Conservation (phyloP, 2,329 filamentous ascomycete species). For the Ilyonectria sp. region DNA sequence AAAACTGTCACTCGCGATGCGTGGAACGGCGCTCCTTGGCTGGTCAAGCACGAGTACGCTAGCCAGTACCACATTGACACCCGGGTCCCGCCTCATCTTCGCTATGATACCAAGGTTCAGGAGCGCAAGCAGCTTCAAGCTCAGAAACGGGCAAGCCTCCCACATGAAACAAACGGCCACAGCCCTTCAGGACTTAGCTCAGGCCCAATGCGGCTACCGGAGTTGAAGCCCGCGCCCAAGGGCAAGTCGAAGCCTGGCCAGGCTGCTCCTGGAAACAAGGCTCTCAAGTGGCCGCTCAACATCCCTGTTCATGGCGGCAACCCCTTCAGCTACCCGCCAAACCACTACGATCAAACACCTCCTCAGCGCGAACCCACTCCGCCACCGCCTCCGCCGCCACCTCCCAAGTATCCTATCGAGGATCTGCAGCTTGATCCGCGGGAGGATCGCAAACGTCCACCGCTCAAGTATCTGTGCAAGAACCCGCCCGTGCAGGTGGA, state of each 20-base stretch:
- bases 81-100: conserved; percentile 86
- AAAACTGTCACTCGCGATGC: conserved; percentile 92
- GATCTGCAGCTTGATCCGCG: conserved; percentile 86
- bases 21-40: conserved; percentile 97
- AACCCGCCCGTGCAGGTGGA: conserved; percentile 70
- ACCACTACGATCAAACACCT: conserved; percentile 56
- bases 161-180: conserved; percentile 61
- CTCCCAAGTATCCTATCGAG: conserved; percentile 95
- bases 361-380: conserved; percentile 58
- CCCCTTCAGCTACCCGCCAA: conserved; percentile 62
- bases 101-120: conserved; percentile 83
- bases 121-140: conserved; percentile 82
- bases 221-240: conserved; percentile 82
- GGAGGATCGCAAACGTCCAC: conserved; percentile 77
- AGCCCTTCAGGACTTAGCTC: conserved; percentile 51
- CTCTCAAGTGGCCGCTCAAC: conserved; percentile 56
- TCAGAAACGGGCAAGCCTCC: conserved; percentile 71
- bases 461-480: conserved; percentile 82
- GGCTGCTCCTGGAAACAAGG: conserved; percentile 57
- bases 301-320: conserved; percentile 57
- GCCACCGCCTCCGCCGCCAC: conserved; percentile 78
- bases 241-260: conserved; percentile 71
- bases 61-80: conserved; percentile 88
- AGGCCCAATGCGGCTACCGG: conserved; percentile 74
- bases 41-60: conserved; percentile 90